Evolutionary conservation across 2,329 filamentous ascomycete species (phyloP), one percentile per base, ranked within the genome.

Genomic region (Fusarium sp.): DNA sequence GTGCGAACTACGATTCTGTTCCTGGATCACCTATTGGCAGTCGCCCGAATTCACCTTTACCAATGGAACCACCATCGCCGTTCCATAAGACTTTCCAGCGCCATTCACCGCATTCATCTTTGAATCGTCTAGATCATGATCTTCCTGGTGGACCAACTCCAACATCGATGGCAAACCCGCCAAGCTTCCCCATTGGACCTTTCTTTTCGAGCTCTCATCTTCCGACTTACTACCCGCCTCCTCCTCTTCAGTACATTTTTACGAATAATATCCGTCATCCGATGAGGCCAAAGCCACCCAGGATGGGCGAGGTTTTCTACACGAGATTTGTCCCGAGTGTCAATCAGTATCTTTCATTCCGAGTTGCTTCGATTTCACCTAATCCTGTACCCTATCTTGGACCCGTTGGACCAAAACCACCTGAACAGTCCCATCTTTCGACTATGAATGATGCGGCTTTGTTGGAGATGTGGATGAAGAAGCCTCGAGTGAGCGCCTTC

Each of bases 281-380:
- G 0, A 85, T 97, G 45, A 90, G 96, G 1, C 92, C 94, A 3
- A 97, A 97, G 79, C 94, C 95, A 0, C 94, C 94, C 3, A 91
- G 93, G 5, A 94, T 97, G 86, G 94, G 94, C 18, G 94, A 98
- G 77, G 90, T 93, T 0, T 95, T 99, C 77, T 99, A 99, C 80
- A 92, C 91, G 1, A 92, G 96, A 59, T 97, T 92, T 79, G 86
- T 98, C 20, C 94, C 94, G 1, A 95, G 92, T 50, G 84, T 95
- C 4, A 89, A 89, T 10, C 93, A 97, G 79, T 97, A 95, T 73
- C 87, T 99, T 13, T 95, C 94, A 1, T 97, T 99, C 83, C 91
- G 96, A 25, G 91, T 96, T 1, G 94, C 95, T 1, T 93, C 92
- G 0, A 83, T 92, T 10, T 91, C 91, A 38, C 80, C 88, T 3